Conservation (phyloP, 2,329 filamentous ascomycete genomes). For the Talaromyces sp. region DNA sequence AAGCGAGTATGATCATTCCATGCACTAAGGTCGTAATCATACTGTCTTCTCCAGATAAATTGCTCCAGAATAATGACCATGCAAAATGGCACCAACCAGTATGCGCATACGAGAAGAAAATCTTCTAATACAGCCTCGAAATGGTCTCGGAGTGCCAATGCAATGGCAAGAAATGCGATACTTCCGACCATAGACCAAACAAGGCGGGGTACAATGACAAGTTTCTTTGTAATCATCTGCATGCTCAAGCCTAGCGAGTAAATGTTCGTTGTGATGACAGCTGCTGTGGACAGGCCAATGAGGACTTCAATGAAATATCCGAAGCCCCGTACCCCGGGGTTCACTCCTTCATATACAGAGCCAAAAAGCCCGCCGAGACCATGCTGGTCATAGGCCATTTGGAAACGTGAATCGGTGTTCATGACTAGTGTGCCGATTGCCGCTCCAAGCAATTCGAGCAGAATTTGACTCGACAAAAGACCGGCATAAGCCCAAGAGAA, state of each 20-base stretch:
- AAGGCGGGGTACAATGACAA: background rate
- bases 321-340: background rate
- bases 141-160: conserved; percentile 34
- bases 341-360: background rate
- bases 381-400: background rate
- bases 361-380: background rate
- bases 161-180: conserved; percentile 23
- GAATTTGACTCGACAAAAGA: background rate
- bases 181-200: background rate
- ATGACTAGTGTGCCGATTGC: conserved; percentile 2
- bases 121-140: conserved; percentile 38
- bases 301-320: conserved; percentile 4
- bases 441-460: background rate
- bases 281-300: background rate
- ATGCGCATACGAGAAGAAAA: conserved; percentile 40
- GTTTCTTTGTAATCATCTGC: conserved; percentile 1
- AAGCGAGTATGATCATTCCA: conserved; percentile 33
- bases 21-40: conserved; percentile 32
- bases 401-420: background rate
- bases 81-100: conserved; percentile 38
- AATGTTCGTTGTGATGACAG: background rate
- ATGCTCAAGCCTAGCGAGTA: background rate
- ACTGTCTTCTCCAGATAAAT: conserved; percentile 37
- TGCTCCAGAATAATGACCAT: conserved; percentile 38
- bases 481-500: background rate